Evolutionary conservation across 192 early-diverging fungal species (phyloP), one percentile per base, ranked within the genome.

Genomic region (Backusella westeae): DNA sequence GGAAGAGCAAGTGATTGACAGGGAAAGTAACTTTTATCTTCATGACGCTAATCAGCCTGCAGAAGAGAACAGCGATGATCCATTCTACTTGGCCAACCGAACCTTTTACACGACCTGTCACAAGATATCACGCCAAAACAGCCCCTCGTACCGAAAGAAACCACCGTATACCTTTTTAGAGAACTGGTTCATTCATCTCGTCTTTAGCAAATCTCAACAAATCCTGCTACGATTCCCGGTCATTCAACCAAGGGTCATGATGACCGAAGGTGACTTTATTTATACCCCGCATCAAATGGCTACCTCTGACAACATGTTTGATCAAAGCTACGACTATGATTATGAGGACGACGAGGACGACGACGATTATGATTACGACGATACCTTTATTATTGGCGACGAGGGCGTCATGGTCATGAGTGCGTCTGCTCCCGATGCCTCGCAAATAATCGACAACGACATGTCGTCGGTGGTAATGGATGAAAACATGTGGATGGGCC

Each of bases 141-240:
- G 39, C 34, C 75, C 75, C 34, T 32, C 29, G 6, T 70, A 79
- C 67, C 66, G 78, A 29, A 35, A 65, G 36, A 67, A 68, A 69
- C 34, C 78, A n/a, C 72, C 78, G 38, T 81, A 81, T 38, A 65
- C 49, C 21, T 81, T 81, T 59, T 59, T 71, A 35, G 73, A 81
- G 29, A 81, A 74, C 12, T 78, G 73, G 76, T 34, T 74, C 1
- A 59, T 81, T 15, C 80, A 81, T 41, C 75, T 69, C 34, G 77
- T 81, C 21, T 81, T 77, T 44, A 81, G 80, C 69, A 81, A 81
- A 74, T 81, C 80, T 10, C 80, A 81, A 26, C 80, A 81, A 39
- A 81, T 75, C 10, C 23, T 81, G 41, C 29, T 81, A 26, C 71
- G 80, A 10, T 67, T 81, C 53, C 72, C 76, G 17, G 44, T 39